phyloP scores from a whole-genome alignment of 1,139 yeast genomes.

The Protomyces arabidopsidicola region DNA sequence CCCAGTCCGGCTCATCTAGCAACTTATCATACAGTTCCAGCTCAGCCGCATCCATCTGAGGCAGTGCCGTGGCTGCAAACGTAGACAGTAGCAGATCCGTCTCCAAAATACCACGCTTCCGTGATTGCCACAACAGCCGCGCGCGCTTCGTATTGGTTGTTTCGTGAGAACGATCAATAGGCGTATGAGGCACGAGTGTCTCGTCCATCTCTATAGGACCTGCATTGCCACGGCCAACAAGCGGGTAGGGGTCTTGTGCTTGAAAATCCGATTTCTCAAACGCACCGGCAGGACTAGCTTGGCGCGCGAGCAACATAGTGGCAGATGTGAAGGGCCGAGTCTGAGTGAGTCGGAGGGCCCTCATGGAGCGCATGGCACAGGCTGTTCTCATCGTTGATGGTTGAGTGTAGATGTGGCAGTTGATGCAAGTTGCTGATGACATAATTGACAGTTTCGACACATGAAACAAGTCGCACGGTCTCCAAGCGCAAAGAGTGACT shows the following conservation, averaged over 20 bases:
- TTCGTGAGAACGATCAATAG: constrained; percentile 50
- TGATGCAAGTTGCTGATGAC: neutral
- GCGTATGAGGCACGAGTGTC: constrained; percentile 21
- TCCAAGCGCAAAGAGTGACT: no score
- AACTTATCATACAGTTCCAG: constrained; percentile 73
- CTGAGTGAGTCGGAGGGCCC: neutral
- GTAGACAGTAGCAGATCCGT: constrained; percentile 79
- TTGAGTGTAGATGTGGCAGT: neutral
- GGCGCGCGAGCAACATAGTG: neutral
- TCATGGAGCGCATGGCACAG: neutral
- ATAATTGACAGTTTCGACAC: neutral
- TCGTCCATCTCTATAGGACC: constrained; percentile 19
- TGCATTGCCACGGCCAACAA: constrained; percentile 20
- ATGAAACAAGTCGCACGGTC: no score
- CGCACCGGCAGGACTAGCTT: constrained; percentile 13
- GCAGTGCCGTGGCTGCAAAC: constrained; percentile 73
- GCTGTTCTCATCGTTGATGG: neutral
- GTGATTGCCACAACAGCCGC: constrained; percentile 78
- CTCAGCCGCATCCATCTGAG: constrained; percentile 57
- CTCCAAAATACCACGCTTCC: constrained; percentile 94
- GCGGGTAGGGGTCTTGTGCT: constrained; percentile 21
- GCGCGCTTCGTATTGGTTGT: constrained; percentile 73
- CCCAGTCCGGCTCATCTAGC: constrained; percentile 96
- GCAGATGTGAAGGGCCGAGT: neutral
- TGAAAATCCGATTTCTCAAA: constrained; percentile 20